Conservation (phyloP, 23 red algal species). For the Gracilaria gracilis region DNA sequence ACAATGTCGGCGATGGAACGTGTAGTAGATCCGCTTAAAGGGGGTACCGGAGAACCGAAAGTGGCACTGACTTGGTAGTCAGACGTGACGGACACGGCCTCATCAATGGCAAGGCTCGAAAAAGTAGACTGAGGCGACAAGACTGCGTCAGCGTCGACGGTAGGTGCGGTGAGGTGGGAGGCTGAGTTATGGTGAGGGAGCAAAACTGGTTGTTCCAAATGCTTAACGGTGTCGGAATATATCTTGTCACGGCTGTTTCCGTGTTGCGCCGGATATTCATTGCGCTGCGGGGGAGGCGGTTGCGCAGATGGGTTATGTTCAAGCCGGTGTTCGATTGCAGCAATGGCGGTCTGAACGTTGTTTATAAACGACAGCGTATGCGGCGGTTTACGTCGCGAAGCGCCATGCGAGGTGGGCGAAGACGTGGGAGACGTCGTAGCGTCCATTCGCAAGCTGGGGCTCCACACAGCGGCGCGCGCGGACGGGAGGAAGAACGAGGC, state of each 20-base stretch:
- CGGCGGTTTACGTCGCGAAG: not conserved
- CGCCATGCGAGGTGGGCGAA: not conserved
- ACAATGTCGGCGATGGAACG: conserved; percentile 57
- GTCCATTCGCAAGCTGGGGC: not conserved
- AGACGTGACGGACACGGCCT: conserved; percentile 37
- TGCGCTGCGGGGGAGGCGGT: conserved; percentile 30
- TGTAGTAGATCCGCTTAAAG: not conserved
- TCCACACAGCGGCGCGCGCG: not conserved
- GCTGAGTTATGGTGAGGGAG: not conserved
- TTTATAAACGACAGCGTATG: conserved; percentile 41
- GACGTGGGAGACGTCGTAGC: not conserved
- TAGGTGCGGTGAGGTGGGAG: not conserved
- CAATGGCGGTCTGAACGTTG: conserved; percentile 58
- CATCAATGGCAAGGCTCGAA: conserved; percentile 17
- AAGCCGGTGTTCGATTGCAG: conserved; percentile 51
- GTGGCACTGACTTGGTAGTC: conserved; percentile 25
- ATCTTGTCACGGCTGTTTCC: conserved; percentile 4
- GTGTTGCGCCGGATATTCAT: conserved; percentile 18
- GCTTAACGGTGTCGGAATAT: conserved; percentile 23
- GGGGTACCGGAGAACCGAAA: conserved; percentile 1
- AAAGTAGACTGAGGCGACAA: conserved; percentile 6
- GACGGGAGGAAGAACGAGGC: too few relatives aligned
- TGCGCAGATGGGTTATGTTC: conserved; percentile 41
- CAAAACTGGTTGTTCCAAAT: conserved; percentile 10
- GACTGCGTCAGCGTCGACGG: conserved; percentile 6